Evolutionary conservation across 1,284 basidiomycete species (phyloP).

Genomic region (Heterobasidion parviporum): DNA sequence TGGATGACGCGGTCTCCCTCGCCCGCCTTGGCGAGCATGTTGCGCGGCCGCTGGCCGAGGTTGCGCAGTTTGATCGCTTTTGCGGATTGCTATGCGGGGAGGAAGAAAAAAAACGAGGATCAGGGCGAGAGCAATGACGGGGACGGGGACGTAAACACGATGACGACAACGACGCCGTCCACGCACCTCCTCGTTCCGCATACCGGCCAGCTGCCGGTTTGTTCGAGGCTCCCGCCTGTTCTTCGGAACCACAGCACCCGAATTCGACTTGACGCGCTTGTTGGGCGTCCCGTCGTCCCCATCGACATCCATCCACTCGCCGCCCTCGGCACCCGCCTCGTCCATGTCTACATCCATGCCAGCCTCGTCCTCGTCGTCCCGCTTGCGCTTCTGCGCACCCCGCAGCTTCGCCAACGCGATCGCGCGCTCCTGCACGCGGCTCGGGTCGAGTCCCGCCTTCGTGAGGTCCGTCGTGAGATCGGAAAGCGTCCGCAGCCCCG

Average conservation of each 20-base stretch:
- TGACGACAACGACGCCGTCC: neutral
- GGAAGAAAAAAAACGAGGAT: conserved; percentile 5
- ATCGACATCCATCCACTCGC: conserved; percentile 49
- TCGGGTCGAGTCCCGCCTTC: conserved; percentile 85
- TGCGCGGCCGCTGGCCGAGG: conserved; percentile 78
- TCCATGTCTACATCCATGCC: conserved; percentile 34
- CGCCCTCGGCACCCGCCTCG: conserved; percentile 37
- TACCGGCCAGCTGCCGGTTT: conserved; percentile 72
- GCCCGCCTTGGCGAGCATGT: conserved; percentile 82
- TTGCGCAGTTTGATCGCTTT: conserved; percentile 78
- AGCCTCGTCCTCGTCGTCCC: conserved; percentile 43
- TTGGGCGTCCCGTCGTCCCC: conserved; percentile 42
- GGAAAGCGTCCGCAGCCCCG: conserved; percentile 77
- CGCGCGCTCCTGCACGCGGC: conserved; percentile 83
- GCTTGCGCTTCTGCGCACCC: conserved; percentile 62
- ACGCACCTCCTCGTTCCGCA: conserved; percentile 65
- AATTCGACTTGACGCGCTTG: conserved; percentile 57
- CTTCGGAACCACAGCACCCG: conserved; percentile 44
- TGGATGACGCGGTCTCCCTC: conserved; percentile 81
- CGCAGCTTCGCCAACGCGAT: conserved; percentile 74
- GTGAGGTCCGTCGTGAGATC: conserved; percentile 82
- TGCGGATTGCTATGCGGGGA: conserved; percentile 55
- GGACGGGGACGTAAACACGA: too few species aligned
- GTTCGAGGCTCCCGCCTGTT: conserved; percentile 53
- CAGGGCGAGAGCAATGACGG: neutral